Evolutionary conservation across 306 rosid species (phyloP), one percentile per base, ranked within the genome.

Genomic region (Lotus japonicus): DNA sequence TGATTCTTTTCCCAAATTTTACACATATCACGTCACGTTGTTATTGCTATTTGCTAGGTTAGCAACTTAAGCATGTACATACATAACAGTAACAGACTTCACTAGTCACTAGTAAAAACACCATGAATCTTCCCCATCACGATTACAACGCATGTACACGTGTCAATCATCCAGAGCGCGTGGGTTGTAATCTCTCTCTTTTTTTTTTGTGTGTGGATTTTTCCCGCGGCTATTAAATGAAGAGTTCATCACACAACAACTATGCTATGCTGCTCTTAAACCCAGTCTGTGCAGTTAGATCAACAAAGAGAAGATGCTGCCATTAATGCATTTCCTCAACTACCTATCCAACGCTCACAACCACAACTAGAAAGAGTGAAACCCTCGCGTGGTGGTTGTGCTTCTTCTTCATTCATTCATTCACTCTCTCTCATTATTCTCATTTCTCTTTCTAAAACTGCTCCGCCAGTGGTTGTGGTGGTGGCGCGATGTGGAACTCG

Each of bases 211-310:
- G n/a, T n/a, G n/a, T n/a, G n/a, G n/a, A 28, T 28, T 28, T 76
- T 80, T 84, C 91, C 85, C 91, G 95, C 96, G 94, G 94, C 94
- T 73, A 90, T 85, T 89, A 79, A 89, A 84, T 87, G 82, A 28
- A 2, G 1, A 31, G 1, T 31, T 1, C 1, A 2, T 31, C 48
- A 72, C 65, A 67, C 71, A 66, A 65, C 75, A 31, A 63, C 60
- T 43, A n/a, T 9, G 33, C 45, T 9, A n/a, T 9, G 35, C 39
- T 9, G 42, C 23, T 9, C 87, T 80, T 77, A 17, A 76, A 77
- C 87, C 58, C 9, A 65, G 39, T 4, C 70, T n/a, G n/a, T n/a
- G n/a, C n/a, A n/a, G n/a, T n/a, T n/a, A n/a, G n/a, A 21, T 21
- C 26, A 21, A 21, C 71, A 71, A 35, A 63, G 83, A 75, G 76